phyloP scores from a whole-genome alignment of 192 early-diverging fungal species.

The Entomortierella chlamydospora region DNA sequence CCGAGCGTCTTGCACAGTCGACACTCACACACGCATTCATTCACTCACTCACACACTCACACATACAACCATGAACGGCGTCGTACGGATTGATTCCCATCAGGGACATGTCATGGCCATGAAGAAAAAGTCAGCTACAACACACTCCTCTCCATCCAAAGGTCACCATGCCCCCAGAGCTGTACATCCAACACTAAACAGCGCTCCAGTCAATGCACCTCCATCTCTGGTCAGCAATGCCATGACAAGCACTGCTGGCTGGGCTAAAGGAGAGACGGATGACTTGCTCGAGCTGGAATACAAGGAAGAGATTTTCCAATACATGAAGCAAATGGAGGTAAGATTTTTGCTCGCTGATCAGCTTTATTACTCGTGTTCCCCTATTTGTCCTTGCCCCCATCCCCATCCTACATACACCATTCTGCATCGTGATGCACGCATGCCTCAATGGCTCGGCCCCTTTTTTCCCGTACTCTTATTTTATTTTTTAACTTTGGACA shows the following conservation, averaged over 20 bases:
- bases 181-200: slow-evolving; percentile 19
- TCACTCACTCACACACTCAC: slow-evolving; percentile 2
- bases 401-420: neutral
- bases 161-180: slow-evolving; percentile 27
- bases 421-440: slow-evolving; percentile 8
- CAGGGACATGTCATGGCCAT: slow-evolving; percentile 37
- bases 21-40: neutral
- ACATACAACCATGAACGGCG: slow-evolving; percentile 44
- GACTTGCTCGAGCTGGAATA: slow-evolving; percentile 48
- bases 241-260: slow-evolving; percentile 45
- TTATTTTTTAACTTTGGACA: no score
- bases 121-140: slow-evolving; percentile 46
- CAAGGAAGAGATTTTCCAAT: slow-evolving; percentile 55
- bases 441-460: neutral
- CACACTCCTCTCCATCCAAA: slow-evolving; percentile 23
- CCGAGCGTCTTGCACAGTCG: neutral
- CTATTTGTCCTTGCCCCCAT: neutral
- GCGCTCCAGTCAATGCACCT: slow-evolving; percentile 4
- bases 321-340: slow-evolving; percentile 59
- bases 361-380: neutral
- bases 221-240: slow-evolving; percentile 49
- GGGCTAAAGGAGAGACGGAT: slow-evolving; percentile 45
- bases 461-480: neutral
- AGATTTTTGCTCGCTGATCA: neutral
- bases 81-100: slow-evolving; percentile 49